Base-by-base conservation (phyloP, 2,329 filamentous ascomycete genomes). In the Arachnomyces sp. region DNA sequence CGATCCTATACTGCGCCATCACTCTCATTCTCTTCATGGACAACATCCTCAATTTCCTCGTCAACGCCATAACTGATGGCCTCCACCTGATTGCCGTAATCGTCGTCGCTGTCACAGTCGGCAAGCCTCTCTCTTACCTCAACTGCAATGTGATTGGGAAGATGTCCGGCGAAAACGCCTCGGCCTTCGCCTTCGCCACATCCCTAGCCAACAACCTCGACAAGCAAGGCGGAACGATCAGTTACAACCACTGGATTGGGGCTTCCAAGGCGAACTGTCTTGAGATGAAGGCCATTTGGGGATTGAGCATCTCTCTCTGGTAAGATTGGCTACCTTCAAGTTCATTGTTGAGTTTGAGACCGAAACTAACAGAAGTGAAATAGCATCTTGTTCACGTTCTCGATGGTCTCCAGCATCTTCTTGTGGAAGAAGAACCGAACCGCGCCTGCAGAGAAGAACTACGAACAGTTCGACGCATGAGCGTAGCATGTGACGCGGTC, bases 241-340 rank as follows among this genome's bases (percentile, higher is more conserved):
- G 68, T 14, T 67, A 78, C 44, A 54, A 56, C 11, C 61, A 67
- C 42, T 81, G 75, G 74, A 74, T 77, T 33, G 75, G 74, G n/a
- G 70, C 73, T 7, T 77, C 70, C 9, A 74, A 71, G 57, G 56
- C 74, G 13, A 83, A 84, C 40, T 95, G 89, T 67, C 79, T 81
- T 55, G 80, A 92, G 68, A 79, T 88, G 60, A 93, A 94, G 72
- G 77, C 83, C 12, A 77, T 92, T 49, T 94, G 88, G 89, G 88
- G 87, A 1, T 64, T 94, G 44, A 77, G 79, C 59, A 89, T 94
- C 61, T 80, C 80, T 3, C 73, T 93, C 36, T 87, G 74, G 74
- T 78, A 57, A 56, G 71, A 25, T 9, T 68, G n/a, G 1, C 35
- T 25, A 28, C 11, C n/a, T 32, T 13, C n/a, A n/a, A 6, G 29